A percentile compares a stretch with the other conserved stretches of the same genome.
phyloP scores from a whole-genome alignment of 73 alveolate species.

The Paramecium primaurelia region DNA sequence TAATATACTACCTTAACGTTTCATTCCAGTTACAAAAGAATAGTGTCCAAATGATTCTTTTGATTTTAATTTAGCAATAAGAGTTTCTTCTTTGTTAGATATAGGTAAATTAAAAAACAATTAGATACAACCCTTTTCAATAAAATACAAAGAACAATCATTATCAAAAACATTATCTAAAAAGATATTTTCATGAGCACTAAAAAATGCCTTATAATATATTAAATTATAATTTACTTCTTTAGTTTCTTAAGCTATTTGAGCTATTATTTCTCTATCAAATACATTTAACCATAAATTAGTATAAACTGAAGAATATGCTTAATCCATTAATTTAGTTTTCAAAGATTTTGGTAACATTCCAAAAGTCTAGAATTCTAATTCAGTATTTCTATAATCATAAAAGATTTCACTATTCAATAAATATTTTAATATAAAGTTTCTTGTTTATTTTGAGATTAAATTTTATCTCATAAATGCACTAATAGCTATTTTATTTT shows the following conservation, averaged over 20 bases:
- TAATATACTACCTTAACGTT: slow-evolving; percentile 8
- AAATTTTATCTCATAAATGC: background rate
- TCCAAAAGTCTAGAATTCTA: background rate
- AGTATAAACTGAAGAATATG: background rate
- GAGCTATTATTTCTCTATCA: background rate
- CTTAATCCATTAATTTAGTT: background rate
- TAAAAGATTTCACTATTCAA: background rate
- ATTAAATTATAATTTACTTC: background rate
- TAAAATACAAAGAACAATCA: slow-evolving; percentile 21
- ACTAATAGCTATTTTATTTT: background rate
- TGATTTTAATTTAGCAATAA: slow-evolving; percentile 14
- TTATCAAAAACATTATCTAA: background rate
- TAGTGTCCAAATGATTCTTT: slow-evolving; percentile 46
- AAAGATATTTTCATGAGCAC: background rate
- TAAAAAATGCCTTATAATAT: background rate
- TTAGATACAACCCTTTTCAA: slow-evolving; percentile 38
- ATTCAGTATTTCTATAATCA: background rate
- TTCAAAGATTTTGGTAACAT: background rate
- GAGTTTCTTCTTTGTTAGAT: background rate
- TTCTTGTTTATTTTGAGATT: background rate
- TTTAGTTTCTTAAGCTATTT: background rate
- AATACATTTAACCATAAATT: background rate
- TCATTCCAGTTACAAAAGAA: slow-evolving; percentile 50
- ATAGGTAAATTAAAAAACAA: background rate
- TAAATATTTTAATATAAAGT: background rate